Evolutionary conservation across 352 stramenopile genomes (phyloP), one percentile per base, ranked within the genome.

Genomic region (Globisporangium iwayamae): DNA sequence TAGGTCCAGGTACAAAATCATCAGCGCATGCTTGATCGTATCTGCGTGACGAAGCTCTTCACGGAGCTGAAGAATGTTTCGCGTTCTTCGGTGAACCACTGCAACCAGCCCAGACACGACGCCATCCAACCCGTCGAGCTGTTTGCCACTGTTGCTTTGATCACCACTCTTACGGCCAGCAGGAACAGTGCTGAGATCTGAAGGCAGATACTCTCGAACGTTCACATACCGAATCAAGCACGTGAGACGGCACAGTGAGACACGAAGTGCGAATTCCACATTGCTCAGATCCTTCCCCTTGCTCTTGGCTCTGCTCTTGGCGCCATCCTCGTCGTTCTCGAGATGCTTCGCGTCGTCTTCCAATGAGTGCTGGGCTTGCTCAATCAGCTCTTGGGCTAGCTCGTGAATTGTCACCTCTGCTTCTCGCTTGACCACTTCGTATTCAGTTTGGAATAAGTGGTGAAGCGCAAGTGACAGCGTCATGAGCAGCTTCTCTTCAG

Each of bases 371-470:
- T 81, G 70, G 2, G 80, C 63, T 54, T 91, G 88, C 22, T 92
- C 84, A 6, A 92, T 67, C 13, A 90, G 57, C 25, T 83, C 73
- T 72, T 93, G 83, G 25, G 85, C 55, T 3, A 96, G 65, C 60
- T 94, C 83, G 43, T 83, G 81, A 9, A 93, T 67, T n/a, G 89
- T 80, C 32, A 89, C 66, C 55, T 92, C 85, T 2, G 80, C 82
- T 66, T 95, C 85, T 25, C 86, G 78, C 71, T 90, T 92, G 22
- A 94, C 68, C 41, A 87, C 85, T 52, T 86, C 78, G 62, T 95
- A 83, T 14, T 91, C 79, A 8, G 76, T 87, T 66, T 89, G 73
- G 32, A 81, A 62, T 60, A 96, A 72, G 45, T 95, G 82, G 1
- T 81, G 73, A 48, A 96, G 76, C 5, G 84, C 86, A 22, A 87